Conservation (phyloP, 768 basidiomycete genomes). For the Dacryopinax primogenitus region DNA sequence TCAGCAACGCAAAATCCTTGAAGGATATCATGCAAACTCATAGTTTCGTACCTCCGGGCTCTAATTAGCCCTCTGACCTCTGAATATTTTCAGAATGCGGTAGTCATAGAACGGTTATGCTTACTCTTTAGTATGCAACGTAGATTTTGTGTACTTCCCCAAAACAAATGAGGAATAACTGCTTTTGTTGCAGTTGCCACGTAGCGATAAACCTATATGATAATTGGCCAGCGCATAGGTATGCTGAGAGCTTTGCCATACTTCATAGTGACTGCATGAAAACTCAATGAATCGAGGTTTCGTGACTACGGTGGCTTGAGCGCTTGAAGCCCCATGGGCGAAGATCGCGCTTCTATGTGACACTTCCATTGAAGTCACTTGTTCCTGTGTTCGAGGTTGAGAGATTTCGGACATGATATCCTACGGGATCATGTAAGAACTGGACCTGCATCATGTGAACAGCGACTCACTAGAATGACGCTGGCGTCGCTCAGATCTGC, state of each 20-base stretch:
- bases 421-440: constrained; percentile 27
- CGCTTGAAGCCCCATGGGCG: constrained; percentile 37
- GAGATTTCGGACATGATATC: constrained; percentile 65
- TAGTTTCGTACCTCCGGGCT: constrained; percentile 65
- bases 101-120: constrained; percentile 17
- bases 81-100: constrained; percentile 23
- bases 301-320: constrained; percentile 30
- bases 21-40: constrained; percentile 60
- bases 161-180: constrained; percentile 62
- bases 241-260: constrained; percentile 21
- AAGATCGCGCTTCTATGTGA: constrained; percentile 39
- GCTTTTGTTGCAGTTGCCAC: constrained; percentile 46
- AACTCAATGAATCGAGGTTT: constrained; percentile 78
- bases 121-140: constrained; percentile 44
- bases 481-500: constrained; percentile 39
- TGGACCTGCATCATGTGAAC: constrained; percentile 11
- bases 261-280: constrained; percentile 51
- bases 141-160: constrained; percentile 63
- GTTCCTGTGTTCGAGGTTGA: constrained; percentile 39
- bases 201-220: constrained; percentile 61
- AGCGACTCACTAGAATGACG: constrained; percentile 43
- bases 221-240: background rate
- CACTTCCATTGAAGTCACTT: constrained; percentile 36
- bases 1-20: constrained; percentile 63
- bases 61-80: constrained; percentile 64